Evolutionary conservation across 202 grass and related monocot species (phyloP).

Genomic region (Sporobolus alterniflorus): DNA sequence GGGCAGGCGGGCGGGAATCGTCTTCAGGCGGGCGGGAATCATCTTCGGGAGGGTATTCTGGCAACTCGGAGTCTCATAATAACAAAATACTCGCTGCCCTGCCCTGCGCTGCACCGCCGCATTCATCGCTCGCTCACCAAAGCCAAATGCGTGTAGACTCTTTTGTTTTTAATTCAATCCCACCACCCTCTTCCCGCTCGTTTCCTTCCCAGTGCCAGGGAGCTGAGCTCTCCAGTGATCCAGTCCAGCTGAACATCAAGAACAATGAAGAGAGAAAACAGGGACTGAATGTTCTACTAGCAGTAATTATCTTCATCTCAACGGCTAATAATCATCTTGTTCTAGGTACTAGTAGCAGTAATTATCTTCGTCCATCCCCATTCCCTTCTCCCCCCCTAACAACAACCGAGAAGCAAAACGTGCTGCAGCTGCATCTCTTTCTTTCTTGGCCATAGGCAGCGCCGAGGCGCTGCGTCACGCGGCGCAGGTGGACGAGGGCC

Average conservation of each 20-base stretch:
- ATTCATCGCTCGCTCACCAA: conserved; percentile 7
- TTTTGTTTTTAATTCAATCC: no score
- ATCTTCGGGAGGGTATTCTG: no score
- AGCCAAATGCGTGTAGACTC: no score
- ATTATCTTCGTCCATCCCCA: background rate
- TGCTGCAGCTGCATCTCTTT: background rate
- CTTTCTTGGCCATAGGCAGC: conserved; percentile 6
- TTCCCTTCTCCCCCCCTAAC: background rate
- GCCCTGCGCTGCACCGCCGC: conserved; percentile 1
- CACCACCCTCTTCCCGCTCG: background rate
- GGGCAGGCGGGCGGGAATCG: no score
- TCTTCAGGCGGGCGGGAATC: no score
- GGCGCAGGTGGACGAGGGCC: conserved; percentile 22
- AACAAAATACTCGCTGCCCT: background rate
- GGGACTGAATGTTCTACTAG: background rate
- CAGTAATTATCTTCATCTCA: background rate
- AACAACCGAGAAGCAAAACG: background rate
- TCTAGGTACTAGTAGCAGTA: background rate
- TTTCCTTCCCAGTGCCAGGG: background rate
- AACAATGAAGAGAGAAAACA: background rate
- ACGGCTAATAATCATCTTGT: background rate
- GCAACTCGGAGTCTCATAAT: no score
- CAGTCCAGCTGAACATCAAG: background rate
- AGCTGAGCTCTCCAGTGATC: no score
- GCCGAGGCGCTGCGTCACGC: background rate